Evolutionary conservation across 2,329 filamentous ascomycete species (phyloP).

Genomic region (Scedosporium aurantiacum): DNA sequence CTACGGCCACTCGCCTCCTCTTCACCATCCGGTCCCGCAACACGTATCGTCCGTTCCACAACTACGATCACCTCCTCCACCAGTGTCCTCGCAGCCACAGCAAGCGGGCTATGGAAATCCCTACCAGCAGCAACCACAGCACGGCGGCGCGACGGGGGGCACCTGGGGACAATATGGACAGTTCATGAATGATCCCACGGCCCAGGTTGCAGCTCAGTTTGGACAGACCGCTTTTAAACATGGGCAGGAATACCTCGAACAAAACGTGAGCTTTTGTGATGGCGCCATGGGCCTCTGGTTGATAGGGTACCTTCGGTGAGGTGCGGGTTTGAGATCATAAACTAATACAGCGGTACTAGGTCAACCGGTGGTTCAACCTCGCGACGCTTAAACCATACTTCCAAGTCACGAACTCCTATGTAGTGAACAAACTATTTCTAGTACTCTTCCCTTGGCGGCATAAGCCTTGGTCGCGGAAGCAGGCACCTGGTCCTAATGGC

Average conservation of each 20-base stretch:
- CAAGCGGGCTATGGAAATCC: slow-evolving; percentile 56
- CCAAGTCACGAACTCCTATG: slow-evolving; percentile 96
- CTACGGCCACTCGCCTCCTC: slow-evolving; percentile 81
- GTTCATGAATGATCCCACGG: slow-evolving; percentile 92
- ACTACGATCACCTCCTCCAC: slow-evolving; percentile 84
- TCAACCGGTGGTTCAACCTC: slow-evolving; percentile 74
- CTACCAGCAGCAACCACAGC: slow-evolving; percentile 51
- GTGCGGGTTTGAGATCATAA: not conserved
- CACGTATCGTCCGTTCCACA: slow-evolving; percentile 97
- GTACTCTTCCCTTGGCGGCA: slow-evolving; percentile 97
- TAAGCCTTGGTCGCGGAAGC: slow-evolving; percentile 91
- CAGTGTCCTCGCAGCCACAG: slow-evolving; percentile 44
- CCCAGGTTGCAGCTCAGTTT: slow-evolving; percentile 90
- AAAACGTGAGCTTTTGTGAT: slow-evolving; percentile 58
- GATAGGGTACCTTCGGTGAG: not conserved
- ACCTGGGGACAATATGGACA: slow-evolving; percentile 68
- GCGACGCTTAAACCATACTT: slow-evolving; percentile 96
- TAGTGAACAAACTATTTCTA: slow-evolving; percentile 82
- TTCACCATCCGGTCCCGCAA: slow-evolving; percentile 95
- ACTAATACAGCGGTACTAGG: slow-evolving; percentile 20
- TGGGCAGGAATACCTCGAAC: slow-evolving; percentile 88
- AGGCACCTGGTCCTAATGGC: slow-evolving; percentile 58
- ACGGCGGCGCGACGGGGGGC: slow-evolving; percentile 33
- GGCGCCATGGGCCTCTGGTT: not conserved
- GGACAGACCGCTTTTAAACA: slow-evolving; percentile 85